Evolutionary conservation across 441 rosid genomes (phyloP).

Genomic region (Macaranga tanarius): DNA sequence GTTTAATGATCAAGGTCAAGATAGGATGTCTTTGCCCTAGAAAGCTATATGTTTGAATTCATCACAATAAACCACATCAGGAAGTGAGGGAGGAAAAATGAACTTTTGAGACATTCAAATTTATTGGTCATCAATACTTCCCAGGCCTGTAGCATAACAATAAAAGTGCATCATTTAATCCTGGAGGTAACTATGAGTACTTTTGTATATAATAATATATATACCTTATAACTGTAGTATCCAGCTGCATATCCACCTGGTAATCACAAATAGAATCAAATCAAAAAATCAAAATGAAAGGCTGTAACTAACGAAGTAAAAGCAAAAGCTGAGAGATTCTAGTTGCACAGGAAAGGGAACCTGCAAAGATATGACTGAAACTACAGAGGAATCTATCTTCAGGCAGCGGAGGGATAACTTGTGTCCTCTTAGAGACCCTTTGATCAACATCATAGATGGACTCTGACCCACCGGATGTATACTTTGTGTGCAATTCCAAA

Average conservation of each 20-base stretch:
- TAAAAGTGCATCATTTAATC: not conserved
- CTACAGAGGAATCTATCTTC: slow-evolving; percentile 90
- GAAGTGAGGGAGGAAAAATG: not conserved
- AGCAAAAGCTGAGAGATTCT: not conserved
- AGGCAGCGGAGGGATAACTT: slow-evolving; percentile 72
- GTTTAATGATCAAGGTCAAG: slow-evolving; percentile 3
- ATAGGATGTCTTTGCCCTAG: slow-evolving; percentile 4
- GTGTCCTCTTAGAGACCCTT: slow-evolving; percentile 64
- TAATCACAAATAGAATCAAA: slow-evolving; percentile 24
- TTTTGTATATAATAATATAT: slow-evolving; percentile 5
- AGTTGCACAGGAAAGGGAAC: slow-evolving; percentile 32
- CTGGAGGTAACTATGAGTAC: not conserved
- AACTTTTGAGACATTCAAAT: not conserved
- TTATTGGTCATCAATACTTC: not conserved
- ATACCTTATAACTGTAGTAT: slow-evolving; percentile 95
- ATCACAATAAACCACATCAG: not conserved
- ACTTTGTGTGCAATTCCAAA: slow-evolving; percentile 78
- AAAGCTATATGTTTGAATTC: not conserved
- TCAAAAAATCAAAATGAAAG: slow-evolving; percentile 4
- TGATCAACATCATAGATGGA: slow-evolving; percentile 75
- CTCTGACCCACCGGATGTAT: slow-evolving; percentile 69
- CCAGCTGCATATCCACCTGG: slow-evolving; percentile 97
- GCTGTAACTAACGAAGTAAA: slow-evolving; percentile 4
- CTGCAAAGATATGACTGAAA: slow-evolving; percentile 87
- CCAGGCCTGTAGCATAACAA: not conserved